These are phyloP conservation scores for Adansonia gregorii DNA, from an alignment of 441 rosid species.

Conservation along the genomic window DNA sequence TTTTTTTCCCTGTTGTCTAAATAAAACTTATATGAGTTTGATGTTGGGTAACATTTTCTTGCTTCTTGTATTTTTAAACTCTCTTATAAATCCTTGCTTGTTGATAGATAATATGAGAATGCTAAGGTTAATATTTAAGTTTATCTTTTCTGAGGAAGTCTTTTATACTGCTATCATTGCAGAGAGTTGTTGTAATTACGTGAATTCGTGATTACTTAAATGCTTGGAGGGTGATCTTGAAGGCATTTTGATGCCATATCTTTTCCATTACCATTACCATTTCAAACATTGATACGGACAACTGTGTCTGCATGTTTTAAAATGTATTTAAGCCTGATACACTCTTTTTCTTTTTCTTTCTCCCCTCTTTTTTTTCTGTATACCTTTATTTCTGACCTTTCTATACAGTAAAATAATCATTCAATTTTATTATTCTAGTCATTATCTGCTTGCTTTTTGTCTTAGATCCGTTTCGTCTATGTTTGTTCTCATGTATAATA, in stretches of 20 bases:
- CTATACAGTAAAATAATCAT: not conserved
- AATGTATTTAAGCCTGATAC: not conserved
- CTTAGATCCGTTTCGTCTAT: not conserved
- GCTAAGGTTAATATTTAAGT: not conserved
- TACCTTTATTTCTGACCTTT: not conserved
- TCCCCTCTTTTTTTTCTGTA: not conserved
- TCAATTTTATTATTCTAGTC: not conserved
- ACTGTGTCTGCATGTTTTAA: not conserved
- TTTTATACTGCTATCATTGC: not conserved
- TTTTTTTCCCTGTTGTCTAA: not conserved
- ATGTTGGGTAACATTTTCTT: slow-evolving; percentile 2
- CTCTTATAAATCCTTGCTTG: not conserved
- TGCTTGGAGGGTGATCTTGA: not conserved
- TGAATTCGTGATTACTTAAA: not conserved
- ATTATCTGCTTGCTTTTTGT: not conserved
- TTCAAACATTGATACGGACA: not conserved
- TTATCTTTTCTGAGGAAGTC: not conserved
- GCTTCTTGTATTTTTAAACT: not conserved
- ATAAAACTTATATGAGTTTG: not conserved
- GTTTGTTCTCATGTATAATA: not conserved
- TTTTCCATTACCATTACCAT: not conserved
- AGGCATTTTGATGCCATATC: not conserved
- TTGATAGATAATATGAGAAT: not conserved
- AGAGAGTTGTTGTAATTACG: not conserved
- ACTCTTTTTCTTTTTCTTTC: not conserved